Evolutionary conservation across 345 rosid genomes (phyloP).

Genomic region (Arabidopsis arenosa): DNA sequence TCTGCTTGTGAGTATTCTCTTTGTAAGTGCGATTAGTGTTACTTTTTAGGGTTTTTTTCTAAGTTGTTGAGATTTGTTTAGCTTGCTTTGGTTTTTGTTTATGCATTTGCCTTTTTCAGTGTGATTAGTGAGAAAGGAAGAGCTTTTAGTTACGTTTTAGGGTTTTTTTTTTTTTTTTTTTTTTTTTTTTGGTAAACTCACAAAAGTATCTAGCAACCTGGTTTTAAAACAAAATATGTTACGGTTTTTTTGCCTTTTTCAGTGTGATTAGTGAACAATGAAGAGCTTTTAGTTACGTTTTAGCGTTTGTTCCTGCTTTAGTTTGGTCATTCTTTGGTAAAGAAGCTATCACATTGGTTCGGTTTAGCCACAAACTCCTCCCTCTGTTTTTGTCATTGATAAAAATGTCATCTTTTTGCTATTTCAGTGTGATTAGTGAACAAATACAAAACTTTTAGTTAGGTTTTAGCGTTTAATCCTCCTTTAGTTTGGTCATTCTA

Average conservation of each 20-base stretch:
- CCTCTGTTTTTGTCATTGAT: background rate
- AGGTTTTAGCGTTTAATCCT: background rate
- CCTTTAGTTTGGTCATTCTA: constrained; percentile 1
- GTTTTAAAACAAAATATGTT: too few species aligned
- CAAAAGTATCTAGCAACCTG: too few species aligned
- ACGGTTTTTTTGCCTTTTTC: background rate
- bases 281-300: background rate
- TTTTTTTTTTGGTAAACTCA: too few species aligned
- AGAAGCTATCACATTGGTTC: background rate
- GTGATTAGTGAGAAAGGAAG: background rate
- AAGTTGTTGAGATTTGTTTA: background rate
- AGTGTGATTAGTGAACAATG: background rate
- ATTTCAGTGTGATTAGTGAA: background rate
- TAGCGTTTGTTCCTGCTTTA: background rate
- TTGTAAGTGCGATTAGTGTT: background rate
- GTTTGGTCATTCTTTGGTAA: constrained; percentile 13
- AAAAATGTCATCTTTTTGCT: background rate
- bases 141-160: background rate
- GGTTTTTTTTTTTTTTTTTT: background rate
- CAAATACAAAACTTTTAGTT: background rate
- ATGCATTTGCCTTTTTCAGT: background rate
- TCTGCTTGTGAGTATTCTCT: background rate
- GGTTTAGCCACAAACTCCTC: background rate
- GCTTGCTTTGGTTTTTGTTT: background rate
- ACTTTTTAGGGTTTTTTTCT: background rate